phyloP scores from a whole-genome alignment of 768 basidiomycete species.

The Strobilomyces echinocephalus region DNA sequence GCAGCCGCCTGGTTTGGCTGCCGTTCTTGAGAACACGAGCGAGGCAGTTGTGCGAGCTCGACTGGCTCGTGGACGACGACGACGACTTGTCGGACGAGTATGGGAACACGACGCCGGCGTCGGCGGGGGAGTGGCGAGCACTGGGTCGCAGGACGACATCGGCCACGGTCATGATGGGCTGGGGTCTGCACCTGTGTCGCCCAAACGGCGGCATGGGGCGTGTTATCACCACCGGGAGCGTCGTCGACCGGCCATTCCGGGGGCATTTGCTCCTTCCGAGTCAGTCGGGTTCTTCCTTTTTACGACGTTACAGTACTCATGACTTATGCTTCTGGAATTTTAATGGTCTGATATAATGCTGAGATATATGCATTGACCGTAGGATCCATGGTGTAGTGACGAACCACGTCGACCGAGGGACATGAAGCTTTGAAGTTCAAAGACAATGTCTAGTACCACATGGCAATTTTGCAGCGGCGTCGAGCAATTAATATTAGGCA shows the following conservation, averaged over 20 bases:
- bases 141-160: conserved; percentile 25
- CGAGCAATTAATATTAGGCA: conserved; percentile 25
- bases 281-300: conserved; percentile 2
- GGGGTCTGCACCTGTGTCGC: conserved; percentile 29
- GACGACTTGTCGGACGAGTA: conserved; percentile 42
- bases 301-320: not conserved
- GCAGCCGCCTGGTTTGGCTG: too few relatives aligned
- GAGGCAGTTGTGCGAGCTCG: too few relatives aligned
- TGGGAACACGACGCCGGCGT: conserved; percentile 29
- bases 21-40: too few relatives aligned
- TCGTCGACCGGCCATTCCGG: conserved; percentile 48
- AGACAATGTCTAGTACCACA: too few relatives aligned
- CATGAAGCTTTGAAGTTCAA: too few relatives aligned
- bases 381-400: too few relatives aligned
- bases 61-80: conserved; percentile 58
- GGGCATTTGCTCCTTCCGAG: conserved; percentile 49
- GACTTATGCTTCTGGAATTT: not conserved
- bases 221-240: conserved; percentile 86
- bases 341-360: not conserved
- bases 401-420: too few relatives aligned
- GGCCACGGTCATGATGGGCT: not conserved
- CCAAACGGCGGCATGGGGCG: conserved; percentile 61
- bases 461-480: not conserved
- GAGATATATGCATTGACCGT: too few relatives aligned
- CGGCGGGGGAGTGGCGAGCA: conserved; percentile 13